phyloP scores from a whole-genome alignment of 2,329 filamentous ascomycete genomes.

The Fusarium redolens region DNA sequence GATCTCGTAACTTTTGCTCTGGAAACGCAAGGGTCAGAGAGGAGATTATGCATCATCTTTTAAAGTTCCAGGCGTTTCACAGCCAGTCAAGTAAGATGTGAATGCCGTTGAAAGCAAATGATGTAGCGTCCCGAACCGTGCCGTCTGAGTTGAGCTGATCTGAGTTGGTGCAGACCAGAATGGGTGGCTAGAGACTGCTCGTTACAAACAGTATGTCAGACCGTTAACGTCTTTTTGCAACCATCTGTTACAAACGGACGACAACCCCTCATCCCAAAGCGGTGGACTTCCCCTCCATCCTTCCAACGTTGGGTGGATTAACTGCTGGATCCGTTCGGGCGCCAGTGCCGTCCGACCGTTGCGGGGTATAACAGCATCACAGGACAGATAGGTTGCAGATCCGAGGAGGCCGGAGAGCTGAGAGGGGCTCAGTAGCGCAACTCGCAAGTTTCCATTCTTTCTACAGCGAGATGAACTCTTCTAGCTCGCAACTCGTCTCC shows the following conservation, averaged over 20 bases:
- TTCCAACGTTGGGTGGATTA: constrained; percentile 15
- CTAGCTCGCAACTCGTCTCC: constrained; percentile 26
- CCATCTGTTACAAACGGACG: constrained; percentile 15
- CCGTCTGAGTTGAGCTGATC: constrained; percentile 4
- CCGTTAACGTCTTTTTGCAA: background rate
- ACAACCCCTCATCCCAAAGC: constrained; percentile 26
- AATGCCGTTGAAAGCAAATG: constrained; percentile 1
- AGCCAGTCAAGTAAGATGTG: background rate
- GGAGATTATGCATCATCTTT: constrained; percentile 13
- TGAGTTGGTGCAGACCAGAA: background rate
- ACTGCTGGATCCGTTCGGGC: constrained; percentile 39
- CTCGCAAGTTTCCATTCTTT: constrained; percentile 39
- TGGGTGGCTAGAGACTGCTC: background rate
- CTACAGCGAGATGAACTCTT: constrained; percentile 38
- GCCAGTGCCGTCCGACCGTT: constrained; percentile 45
- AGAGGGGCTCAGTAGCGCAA: constrained; percentile 34
- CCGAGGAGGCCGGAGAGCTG: constrained; percentile 39
- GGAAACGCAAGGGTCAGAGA: constrained; percentile 12
- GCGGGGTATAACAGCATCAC: constrained; percentile 41
- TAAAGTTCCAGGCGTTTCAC: constrained; percentile 5
- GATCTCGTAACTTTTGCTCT: constrained; percentile 25
- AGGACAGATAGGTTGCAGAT: constrained; percentile 45
- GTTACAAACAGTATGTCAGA: background rate
- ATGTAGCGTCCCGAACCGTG: constrained; percentile 3
- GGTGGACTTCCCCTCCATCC: constrained; percentile 25